phyloP scores from a whole-genome alignment of 2,329 filamentous ascomycete genomes.

The Epichloe uncinata region DNA sequence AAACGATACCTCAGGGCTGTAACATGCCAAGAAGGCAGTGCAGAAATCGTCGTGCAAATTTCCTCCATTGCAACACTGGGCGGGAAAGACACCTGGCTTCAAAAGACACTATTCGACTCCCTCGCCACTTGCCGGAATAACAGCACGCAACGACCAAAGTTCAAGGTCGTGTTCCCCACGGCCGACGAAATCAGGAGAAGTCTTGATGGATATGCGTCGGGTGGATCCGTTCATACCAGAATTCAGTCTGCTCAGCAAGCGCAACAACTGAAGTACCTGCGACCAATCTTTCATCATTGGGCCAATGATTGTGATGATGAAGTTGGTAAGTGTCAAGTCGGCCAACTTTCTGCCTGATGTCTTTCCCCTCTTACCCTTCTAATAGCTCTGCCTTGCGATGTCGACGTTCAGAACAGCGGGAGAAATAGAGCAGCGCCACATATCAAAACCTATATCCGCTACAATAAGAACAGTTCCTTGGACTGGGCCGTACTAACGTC shows the following conservation, averaged over 20 bases:
- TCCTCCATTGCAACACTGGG: constrained; percentile 77
- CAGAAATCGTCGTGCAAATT: constrained; percentile 49
- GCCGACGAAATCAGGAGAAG: constrained; percentile 63
- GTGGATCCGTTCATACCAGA: constrained; percentile 72
- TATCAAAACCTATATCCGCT: constrained; percentile 79
- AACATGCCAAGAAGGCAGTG: constrained; percentile 26
- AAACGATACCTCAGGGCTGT: constrained; percentile 44
- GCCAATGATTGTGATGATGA: constrained; percentile 40
- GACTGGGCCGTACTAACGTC: constrained; percentile 82
- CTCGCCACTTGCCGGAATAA: constrained; percentile 22
- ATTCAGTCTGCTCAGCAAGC: constrained; percentile 54
- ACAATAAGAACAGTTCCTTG: constrained; percentile 34
- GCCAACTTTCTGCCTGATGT: neutral
- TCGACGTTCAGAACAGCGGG: constrained; percentile 34
- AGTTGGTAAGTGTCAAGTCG: constrained; percentile 2
- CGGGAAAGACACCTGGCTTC: constrained; percentile 57
- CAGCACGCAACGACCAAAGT: constrained; percentile 28
- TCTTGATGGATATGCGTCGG: constrained; percentile 65
- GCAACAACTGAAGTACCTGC: constrained; percentile 62
- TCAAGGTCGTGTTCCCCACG: constrained; percentile 71
- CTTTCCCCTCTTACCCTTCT: neutral
- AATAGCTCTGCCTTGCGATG: constrained; percentile 15
- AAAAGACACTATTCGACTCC: constrained; percentile 45
- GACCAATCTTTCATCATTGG: constrained; percentile 64
- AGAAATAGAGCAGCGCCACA: constrained; percentile 65